These are phyloP conservation scores for Staphylotrichum tortipilum DNA, from an alignment of 495 filamentous ascomycete genomes.

Conservation along the genomic window DNA sequence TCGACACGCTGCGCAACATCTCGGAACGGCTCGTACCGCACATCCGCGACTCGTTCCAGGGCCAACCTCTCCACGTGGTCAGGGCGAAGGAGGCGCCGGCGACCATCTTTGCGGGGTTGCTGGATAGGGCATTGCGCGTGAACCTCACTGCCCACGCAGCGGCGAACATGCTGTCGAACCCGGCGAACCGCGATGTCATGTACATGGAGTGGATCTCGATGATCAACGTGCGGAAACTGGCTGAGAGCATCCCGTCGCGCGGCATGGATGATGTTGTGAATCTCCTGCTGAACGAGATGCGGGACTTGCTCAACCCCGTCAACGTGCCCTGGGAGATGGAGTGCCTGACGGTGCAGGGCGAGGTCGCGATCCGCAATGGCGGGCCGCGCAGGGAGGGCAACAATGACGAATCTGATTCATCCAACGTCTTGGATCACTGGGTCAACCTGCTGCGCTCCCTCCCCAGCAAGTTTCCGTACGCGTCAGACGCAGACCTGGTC, in stretches of 20 bases:
- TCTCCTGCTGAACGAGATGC: slow-evolving; percentile 66
- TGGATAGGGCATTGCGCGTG: slow-evolving; percentile 79
- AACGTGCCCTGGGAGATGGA: slow-evolving; percentile 48
- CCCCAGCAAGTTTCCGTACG: slow-evolving; percentile 64
- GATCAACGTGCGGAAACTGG: slow-evolving; percentile 62
- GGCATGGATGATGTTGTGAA: slow-evolving; percentile 60
- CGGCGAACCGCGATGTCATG: slow-evolving; percentile 77
- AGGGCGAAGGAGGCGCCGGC: slow-evolving; percentile 80
- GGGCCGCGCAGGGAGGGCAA: slow-evolving; percentile 17
- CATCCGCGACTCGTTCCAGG: slow-evolving; percentile 69
- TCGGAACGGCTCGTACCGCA: slow-evolving; percentile 68
- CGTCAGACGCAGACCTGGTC: slow-evolving; percentile 55
- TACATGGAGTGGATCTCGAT: slow-evolving; percentile 80
- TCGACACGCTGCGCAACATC: slow-evolving; percentile 76
- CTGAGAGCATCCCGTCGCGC: slow-evolving; percentile 51
- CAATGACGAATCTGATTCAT: slow-evolving; percentile 23
- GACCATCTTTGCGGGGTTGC: slow-evolving; percentile 73
- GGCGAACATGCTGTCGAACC: slow-evolving; percentile 64
- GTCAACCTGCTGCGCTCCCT: slow-evolving; percentile 70
- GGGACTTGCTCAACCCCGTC: slow-evolving; percentile 58
- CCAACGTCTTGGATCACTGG: slow-evolving; percentile 76
- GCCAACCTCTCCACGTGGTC: slow-evolving; percentile 73
- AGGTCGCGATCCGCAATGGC: slow-evolving; percentile 38
- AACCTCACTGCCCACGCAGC: slow-evolving; percentile 85
- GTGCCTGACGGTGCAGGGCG: slow-evolving; percentile 45